Base-by-base conservation (phyloP, 1,284 basidiomycete genomes). In the Schizophyllum commune region DNA sequence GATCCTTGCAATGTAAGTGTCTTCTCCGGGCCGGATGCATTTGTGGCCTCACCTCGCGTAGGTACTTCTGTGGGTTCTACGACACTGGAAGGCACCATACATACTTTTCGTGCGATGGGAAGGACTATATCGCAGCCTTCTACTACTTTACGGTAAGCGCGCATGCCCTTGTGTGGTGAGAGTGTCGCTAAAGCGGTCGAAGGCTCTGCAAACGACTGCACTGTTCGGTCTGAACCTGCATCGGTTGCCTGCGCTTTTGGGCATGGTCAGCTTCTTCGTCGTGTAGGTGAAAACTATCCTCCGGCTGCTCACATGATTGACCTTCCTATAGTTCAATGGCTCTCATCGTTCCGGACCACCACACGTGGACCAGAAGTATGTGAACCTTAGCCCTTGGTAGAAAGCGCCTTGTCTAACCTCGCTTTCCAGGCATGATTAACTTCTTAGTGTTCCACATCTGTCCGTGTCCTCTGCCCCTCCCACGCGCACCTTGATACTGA, bases 221-320 rank as follows among this genome's bases (percentile, higher is more conserved):
- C 72, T 94, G 8, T 91, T 94, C 68, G 91, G 89, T 2, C 71
- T 94, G 59, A 83, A 86, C 65, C 74, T 88, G 66, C 83, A 86
- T 62, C 79, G 92, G 20, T 72, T 89, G 52, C 80, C 84, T n/a
- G 86, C 88, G 1, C 74, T 85, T 55, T 59, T 85, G 33, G 87
- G 85, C 7, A 82, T 85, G 0, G 57, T 81, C 7, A 68, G 78
- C 57, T 84, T 88, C 71, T 82, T 87, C 64, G 68, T 86, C 39
- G 72, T 88, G 83, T 88, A 69, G 62, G 85, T 72, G 27, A 5
- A 22, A 56, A 15, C 52, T 58, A n/a, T 52, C 52, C 11, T 20
- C 47, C 19, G 55, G 19, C 34, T 60, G 34, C 55, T 33, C 27
- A 32, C 56, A 21, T 39, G 3, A 22, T 21, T 32, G 57, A 56